These are phyloP conservation scores for Tetradesmus obliquus DNA, from an alignment of 139 green algal species.

Conservation along the genomic window DNA sequence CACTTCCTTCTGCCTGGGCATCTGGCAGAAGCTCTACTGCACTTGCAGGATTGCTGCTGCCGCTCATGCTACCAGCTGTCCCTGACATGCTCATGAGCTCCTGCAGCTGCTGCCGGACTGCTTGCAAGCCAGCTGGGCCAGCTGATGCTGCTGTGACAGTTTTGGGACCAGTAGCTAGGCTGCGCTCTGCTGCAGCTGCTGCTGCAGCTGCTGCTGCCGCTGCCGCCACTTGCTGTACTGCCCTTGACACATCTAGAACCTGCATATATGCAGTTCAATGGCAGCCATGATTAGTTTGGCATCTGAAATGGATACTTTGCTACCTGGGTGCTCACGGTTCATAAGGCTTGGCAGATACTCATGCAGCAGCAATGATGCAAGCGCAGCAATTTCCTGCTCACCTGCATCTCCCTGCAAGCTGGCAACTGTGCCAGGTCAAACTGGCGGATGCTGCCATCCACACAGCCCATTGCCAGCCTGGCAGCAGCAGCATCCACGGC, in stretches of 20 bases:
- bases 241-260: constrained; percentile 19
- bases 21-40: not conserved
- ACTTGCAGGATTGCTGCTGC: not conserved
- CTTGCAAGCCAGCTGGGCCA: not conserved
- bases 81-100: not conserved
- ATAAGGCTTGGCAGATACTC: too few relatives aligned
- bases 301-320: too few relatives aligned
- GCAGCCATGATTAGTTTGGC: too few relatives aligned
- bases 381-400: not conserved
- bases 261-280: not conserved
- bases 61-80: not conserved
- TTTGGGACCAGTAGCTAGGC: not conserved
- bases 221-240: not conserved
- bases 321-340: too few relatives aligned
- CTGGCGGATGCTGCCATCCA: not conserved
- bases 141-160: not conserved
- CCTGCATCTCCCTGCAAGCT: constrained; percentile 31
- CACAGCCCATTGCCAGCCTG: constrained; percentile 8
- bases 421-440: constrained; percentile 28
- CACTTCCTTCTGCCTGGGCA: not conserved
- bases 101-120: not conserved
- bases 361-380: not conserved
- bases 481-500: constrained; percentile 1
- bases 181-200: not conserved
- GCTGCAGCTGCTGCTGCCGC: constrained; percentile 7